Base-by-base conservation (phyloP, 148 eudicot species). In the Rhododendron vialii region DNA sequence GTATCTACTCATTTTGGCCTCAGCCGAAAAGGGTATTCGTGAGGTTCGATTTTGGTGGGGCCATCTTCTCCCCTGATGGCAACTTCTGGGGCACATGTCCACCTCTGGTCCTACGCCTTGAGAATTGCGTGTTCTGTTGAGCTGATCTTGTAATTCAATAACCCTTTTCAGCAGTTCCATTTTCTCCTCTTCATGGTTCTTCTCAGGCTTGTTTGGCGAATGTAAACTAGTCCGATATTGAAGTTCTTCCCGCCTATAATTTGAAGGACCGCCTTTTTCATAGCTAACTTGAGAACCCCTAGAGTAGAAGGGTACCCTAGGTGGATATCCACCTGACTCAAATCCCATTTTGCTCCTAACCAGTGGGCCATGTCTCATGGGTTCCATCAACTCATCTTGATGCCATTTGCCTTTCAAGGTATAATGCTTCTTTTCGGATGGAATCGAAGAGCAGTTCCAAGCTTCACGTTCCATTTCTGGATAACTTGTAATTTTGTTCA, bases 21-120 rank as follows among this genome's bases (percentile, higher is more conserved):
- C 98, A 17, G 93, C 95, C 2, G 99, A 92, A 75, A 91, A 94
- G 48, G 89, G 92, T 83, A 85, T 76, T 87, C 86, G 88, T n/a
- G 92, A 65, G 61, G 45, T 51, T 65, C 84, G 82, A 67, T 85
- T 82, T 76, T 87, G 89, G n/a, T 84, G 86, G 30, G 89, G 85
- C 89, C 84, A 80, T 47, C 65, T 89, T 61, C 80, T 89, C 14
- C 87, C 84, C 48, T 82, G 89, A 85, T 87, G 81, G 83, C 78
- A 86, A 55, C 88, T 88, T 65, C 76, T 87, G 67, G 53, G 57
- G 85, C 86, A 63, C 30, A 85, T 85, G 55, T 91, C 94, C 79
- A 86, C 63, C 33, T 86, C 90, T 15, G 94, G 87, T 75, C 87
- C 76, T 61, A 82, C 87, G 53, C 80, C 88, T 78, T 84, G 82